A percentile compares a stretch with the other conserved stretches of the same genome.
These are phyloP conservation scores for Talaromyces ruber DNA, from an alignment of 495 filamentous ascomycete genomes.

Conservation along the genomic window DNA sequence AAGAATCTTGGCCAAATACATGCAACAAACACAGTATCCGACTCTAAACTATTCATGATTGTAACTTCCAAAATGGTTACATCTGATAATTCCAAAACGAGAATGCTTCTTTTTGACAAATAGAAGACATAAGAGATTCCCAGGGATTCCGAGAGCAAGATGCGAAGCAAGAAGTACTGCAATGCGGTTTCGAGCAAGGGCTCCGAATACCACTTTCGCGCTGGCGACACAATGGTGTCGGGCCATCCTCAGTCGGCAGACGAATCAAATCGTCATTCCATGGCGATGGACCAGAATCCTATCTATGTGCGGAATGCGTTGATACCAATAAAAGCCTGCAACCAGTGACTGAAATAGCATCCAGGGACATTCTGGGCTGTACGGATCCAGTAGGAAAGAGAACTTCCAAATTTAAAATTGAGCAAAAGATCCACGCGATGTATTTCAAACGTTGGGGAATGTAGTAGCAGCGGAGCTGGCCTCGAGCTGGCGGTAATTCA, in stretches of 20 bases:
- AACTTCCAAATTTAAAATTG: neutral
- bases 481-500: conserved; percentile 38
- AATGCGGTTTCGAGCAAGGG: neutral
- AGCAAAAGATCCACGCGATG: neutral
- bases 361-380: neutral
- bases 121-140: neutral
- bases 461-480: conserved; percentile 34
- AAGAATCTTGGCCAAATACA: neutral
- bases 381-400: neutral
- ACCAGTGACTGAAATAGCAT: neutral
- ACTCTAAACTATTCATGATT: neutral
- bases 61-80: neutral
- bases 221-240: neutral
- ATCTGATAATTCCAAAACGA: neutral
- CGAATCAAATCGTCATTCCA: neutral
- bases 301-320: neutral
- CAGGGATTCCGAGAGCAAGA: neutral
- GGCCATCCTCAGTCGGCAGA: neutral
- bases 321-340: neutral
- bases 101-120: neutral
- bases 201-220: neutral
- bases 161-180: neutral
- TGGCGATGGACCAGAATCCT: neutral
- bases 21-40: neutral
- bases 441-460: conserved; percentile 26